These are phyloP conservation scores for Arctium minus DNA, from an alignment of 129 eudicot species.

Conservation along the genomic window DNA sequence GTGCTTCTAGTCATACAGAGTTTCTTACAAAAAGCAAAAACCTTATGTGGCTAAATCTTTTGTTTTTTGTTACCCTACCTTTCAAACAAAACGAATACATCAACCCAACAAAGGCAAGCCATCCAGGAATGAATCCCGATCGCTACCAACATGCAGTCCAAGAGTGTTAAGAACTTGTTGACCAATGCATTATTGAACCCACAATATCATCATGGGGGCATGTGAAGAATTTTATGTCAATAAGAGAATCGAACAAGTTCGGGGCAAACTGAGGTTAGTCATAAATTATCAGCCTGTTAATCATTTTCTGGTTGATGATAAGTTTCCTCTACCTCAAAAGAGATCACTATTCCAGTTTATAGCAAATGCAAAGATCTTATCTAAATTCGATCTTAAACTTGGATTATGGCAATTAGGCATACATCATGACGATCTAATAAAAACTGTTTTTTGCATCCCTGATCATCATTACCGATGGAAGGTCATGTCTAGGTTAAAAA, in stretches of 20 bases:
- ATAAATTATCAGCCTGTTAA: neutral
- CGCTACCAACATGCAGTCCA: neutral
- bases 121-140: too few species aligned
- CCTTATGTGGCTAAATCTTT: neutral
- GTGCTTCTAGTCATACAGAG: neutral
- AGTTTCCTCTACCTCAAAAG: neutral
- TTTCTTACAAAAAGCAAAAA: too few species aligned
- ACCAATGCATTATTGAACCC: neutral
- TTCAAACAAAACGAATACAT: neutral
- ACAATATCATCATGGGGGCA: too few species aligned
- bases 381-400: neutral
- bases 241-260: neutral
- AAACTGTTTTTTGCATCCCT: neutral
- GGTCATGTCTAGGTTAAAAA: neutral
- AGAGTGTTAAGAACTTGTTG: neutral
- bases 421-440: neutral
- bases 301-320: neutral
- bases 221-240: neutral
- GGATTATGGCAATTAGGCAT: neutral
- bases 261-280: neutral
- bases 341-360: neutral
- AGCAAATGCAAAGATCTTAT: neutral
- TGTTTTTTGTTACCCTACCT: neutral
- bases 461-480: neutral
- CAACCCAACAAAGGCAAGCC: neutral